Conservation (phyloP, 2,329 filamentous ascomycete species). For the Lachnellula willkommii region DNA sequence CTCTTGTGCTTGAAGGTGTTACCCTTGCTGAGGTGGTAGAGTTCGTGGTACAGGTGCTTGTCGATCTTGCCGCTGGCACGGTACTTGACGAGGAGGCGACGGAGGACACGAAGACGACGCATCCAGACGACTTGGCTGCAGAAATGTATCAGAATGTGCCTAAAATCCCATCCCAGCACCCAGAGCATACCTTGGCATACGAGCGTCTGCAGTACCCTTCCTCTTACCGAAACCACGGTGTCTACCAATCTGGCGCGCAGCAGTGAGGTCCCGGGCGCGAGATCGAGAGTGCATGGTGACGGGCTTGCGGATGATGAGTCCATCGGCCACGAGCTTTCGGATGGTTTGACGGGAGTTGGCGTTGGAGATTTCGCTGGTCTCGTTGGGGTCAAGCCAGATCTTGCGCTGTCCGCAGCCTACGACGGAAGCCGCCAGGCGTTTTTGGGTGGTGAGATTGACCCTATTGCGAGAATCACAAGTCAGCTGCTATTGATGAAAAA, state of each 20-base stretch:
- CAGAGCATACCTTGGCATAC: conserved; percentile 85
- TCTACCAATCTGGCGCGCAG: conserved; percentile 88
- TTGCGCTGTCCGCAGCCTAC: conserved; percentile 99
- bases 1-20: conserved; percentile 99
- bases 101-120: conserved; percentile 98
- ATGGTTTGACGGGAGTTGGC: conserved; percentile 99
- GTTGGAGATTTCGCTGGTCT: conserved; percentile 98
- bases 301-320: conserved; percentile 99
- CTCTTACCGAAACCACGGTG: conserved; percentile 99
- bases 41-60: conserved; percentile 99
- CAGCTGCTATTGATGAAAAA: conserved; percentile 15
- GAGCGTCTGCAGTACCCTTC: conserved; percentile 99
- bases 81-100: conserved; percentile 99
- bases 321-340: conserved; percentile 99
- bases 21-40: conserved; percentile 99
- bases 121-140: conserved; percentile 96
- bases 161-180: conserved; percentile 21
- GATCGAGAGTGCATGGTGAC: conserved; percentile 99
- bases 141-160: conserved; percentile 27
- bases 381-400: conserved; percentile 99
- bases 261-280: conserved; percentile 91
- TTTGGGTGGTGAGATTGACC: conserved; percentile 99
- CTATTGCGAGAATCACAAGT: conserved; percentile 46
- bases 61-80: conserved; percentile 99
- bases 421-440: conserved; percentile 98